These are phyloP conservation scores for Lactifluus subvellereus DNA, from an alignment of 768 basidiomycete genomes.

Conservation along the genomic window DNA sequence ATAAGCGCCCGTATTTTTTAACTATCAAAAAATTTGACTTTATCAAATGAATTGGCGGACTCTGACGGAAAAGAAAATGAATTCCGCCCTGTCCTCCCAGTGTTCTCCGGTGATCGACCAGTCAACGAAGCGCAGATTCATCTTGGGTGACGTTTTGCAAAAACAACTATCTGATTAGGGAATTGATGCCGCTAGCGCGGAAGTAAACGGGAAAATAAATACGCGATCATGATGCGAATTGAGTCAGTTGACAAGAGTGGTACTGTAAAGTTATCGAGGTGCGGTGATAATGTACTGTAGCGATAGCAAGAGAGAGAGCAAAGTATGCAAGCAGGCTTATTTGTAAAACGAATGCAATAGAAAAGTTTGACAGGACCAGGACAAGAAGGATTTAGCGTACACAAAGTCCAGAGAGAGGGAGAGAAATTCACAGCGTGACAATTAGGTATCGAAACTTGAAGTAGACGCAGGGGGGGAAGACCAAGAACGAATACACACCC, in stretches of 20 bases:
- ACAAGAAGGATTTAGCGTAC: neutral
- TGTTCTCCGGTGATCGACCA: too few species aligned
- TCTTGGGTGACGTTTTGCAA: too few species aligned
- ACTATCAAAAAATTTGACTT: too few species aligned
- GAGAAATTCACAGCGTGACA: neutral
- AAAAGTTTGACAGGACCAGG: neutral
- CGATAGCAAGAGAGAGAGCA: neutral
- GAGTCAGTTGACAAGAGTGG: neutral
- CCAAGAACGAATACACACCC: neutral
- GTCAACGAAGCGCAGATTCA: too few species aligned
- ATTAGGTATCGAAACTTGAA: neutral
- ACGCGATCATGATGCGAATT: neutral
- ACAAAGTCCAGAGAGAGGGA: neutral
- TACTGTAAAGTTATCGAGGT: neutral
- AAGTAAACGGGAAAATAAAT: too few species aligned
- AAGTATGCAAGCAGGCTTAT: neutral
- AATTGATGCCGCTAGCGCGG: too few species aligned
- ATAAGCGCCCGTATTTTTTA: too few species aligned
- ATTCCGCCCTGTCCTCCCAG: too few species aligned
- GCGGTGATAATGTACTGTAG: neutral
- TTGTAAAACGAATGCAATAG: neutral
- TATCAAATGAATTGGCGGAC: too few species aligned
- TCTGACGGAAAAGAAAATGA: too few species aligned
- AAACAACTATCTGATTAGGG: too few species aligned
- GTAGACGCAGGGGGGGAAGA: neutral